These are phyloP conservation scores for Inga leiocalycina DNA, from an alignment of 306 rosid species.

Conservation along the genomic window DNA sequence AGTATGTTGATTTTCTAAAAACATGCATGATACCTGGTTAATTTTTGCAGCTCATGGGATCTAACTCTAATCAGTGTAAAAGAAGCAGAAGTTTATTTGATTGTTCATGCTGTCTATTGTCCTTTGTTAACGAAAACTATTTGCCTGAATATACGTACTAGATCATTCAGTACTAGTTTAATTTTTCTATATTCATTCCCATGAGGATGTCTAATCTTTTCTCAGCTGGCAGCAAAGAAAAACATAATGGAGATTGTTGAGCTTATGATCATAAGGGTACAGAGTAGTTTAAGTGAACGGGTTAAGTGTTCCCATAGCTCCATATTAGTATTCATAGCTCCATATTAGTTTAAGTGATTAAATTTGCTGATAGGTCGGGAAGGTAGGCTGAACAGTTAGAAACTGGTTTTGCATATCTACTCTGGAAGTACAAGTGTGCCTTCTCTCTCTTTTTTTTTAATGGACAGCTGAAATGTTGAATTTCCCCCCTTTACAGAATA, in stretches of 20 bases:
- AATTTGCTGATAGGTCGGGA: slow-evolving; percentile 21
- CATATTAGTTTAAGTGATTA: slow-evolving; percentile 21
- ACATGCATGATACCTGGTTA: background rate
- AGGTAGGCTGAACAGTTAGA: slow-evolving; percentile 14
- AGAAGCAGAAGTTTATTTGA: background rate
- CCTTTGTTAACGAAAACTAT: slow-evolving; percentile 17
- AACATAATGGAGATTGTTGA: background rate
- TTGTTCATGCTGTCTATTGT: slow-evolving; percentile 7
- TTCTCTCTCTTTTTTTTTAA: background rate
- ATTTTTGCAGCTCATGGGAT: background rate
- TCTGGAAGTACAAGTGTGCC: background rate
- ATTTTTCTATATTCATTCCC: background rate
- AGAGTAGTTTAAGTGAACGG: no score
- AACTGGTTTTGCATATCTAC: slow-evolving; percentile 1
- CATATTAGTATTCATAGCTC: slow-evolving; percentile 15
- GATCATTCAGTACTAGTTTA: background rate
- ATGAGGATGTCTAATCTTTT: background rate
- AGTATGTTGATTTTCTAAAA: background rate
- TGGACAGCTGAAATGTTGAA: slow-evolving; percentile 5
- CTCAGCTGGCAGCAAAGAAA: background rate
- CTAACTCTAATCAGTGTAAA: background rate
- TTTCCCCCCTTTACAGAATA: background rate
- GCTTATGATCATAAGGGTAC: background rate
- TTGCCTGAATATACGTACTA: background rate
- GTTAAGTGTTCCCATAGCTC: background rate